phyloP scores from a whole-genome alignment of 2,329 filamentous ascomycete species.

The Xylaria sp. region DNA sequence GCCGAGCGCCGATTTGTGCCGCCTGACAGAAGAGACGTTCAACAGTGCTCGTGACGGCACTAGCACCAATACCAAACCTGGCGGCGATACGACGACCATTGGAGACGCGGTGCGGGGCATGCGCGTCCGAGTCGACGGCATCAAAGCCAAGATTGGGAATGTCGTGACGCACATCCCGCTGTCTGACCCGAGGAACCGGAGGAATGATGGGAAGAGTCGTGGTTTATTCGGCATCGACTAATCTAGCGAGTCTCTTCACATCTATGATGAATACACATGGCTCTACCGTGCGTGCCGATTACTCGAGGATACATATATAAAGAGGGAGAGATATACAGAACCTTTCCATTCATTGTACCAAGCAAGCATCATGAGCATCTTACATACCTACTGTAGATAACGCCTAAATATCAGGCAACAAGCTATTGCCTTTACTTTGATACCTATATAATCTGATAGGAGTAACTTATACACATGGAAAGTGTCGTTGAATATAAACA shows the following conservation, averaged over 20 bases:
- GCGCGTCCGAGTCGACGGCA: constrained; percentile 59
- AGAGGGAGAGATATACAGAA: background rate
- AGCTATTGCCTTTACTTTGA: background rate
- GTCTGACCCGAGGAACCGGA: constrained; percentile 24
- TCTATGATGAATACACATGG: too few relatives aligned
- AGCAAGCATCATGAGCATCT: background rate
- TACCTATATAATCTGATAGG: background rate
- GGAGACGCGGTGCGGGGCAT: constrained; percentile 41
- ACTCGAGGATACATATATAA: too few relatives aligned
- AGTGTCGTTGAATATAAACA: background rate
- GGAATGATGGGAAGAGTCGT: background rate
- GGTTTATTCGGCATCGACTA: constrained; percentile 31
- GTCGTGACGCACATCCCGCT: constrained; percentile 60
- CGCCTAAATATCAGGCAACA: background rate
- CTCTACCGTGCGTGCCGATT: background rate
- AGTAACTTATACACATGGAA: constrained; percentile 6
- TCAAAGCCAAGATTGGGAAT: constrained; percentile 81
- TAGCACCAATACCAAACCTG: background rate
- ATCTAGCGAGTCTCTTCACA: too few relatives aligned
- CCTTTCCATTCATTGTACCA: background rate
- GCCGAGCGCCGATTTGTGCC: constrained; percentile 52
- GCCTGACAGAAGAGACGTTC: constrained; percentile 44
- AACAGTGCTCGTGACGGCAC: background rate
- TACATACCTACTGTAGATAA: background rate
- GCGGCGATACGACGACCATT: background rate